Conservation (phyloP, 441 rosid genomes). For the Aleurites moluccanus region DNA sequence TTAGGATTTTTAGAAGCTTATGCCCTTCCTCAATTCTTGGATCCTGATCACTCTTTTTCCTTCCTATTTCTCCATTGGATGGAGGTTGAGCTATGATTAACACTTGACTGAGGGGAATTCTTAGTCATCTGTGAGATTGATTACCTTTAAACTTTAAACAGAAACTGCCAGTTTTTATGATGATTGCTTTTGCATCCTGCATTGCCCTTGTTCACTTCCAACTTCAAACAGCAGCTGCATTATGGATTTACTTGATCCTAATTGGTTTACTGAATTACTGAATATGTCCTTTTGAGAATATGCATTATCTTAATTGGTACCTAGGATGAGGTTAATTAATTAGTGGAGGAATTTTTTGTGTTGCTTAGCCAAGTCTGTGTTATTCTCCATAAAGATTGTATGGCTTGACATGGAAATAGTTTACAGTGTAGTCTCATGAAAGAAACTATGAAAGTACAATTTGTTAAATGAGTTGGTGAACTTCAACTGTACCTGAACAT, state of each 20-base stretch:
- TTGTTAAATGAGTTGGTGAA: background rate
- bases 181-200: no score
- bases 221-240: no score
- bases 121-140: no score
- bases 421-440: background rate
- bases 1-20: background rate
- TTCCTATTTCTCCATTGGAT: no score
- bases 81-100: no score
- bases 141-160: no score
- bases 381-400: background rate
- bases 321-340: background rate
- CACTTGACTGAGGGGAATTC: no score
- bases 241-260: no score
- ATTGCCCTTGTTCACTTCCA: no score
- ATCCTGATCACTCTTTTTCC: background rate
- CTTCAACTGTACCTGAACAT: background rate
- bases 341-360: background rate
- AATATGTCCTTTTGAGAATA: background rate
- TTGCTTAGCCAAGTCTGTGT: background rate
- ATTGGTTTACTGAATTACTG: background rate
- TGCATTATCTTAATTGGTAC: background rate
- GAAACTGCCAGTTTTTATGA: no score
- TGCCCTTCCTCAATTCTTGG: background rate
- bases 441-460: background rate
- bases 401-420: background rate